Conservation (phyloP, 179 eudicot genomes). For the Dionaea muscipula region DNA sequence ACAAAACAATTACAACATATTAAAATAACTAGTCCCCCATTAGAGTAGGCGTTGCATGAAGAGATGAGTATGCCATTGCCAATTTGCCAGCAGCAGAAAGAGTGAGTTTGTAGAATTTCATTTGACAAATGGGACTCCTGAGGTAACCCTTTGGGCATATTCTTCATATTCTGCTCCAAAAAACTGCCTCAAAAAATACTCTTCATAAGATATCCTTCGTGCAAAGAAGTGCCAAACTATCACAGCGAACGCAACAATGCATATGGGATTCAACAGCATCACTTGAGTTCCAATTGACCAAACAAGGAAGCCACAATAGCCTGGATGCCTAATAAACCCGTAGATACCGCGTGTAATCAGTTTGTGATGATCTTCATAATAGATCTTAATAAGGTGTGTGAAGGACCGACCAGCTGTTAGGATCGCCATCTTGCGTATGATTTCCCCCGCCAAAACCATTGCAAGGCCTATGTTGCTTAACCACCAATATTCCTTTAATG, state of each 20-base stretch:
- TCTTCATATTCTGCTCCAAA: conserved; percentile 58
- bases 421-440: conserved; percentile 58
- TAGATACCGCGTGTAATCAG: conserved; percentile 64
- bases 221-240: conserved; percentile 76
- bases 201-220: conserved; percentile 70
- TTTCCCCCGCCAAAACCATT: conserved; percentile 63
- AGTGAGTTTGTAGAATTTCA: conserved; percentile 17
- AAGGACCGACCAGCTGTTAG: conserved; percentile 85
- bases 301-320: conserved; percentile 69
- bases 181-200: conserved; percentile 65
- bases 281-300: conserved; percentile 89
- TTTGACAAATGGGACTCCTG: conserved; percentile 78
- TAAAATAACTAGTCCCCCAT: no score
- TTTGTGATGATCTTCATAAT: conserved; percentile 64
- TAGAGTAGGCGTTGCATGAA: no score
- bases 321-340: conserved; percentile 58
- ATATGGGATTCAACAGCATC: conserved; percentile 75
- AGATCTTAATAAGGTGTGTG: conserved; percentile 59
- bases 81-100: no score
- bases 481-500: conserved; percentile 59
- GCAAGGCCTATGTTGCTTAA: conserved; percentile 60
- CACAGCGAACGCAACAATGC: conserved; percentile 44
- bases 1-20: no score
- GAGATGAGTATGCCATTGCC: no score
- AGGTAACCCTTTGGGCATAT: conserved; percentile 50